Evolutionary conservation across 805 yeast species (phyloP).

Genomic region (Candida loeiensis): DNA sequence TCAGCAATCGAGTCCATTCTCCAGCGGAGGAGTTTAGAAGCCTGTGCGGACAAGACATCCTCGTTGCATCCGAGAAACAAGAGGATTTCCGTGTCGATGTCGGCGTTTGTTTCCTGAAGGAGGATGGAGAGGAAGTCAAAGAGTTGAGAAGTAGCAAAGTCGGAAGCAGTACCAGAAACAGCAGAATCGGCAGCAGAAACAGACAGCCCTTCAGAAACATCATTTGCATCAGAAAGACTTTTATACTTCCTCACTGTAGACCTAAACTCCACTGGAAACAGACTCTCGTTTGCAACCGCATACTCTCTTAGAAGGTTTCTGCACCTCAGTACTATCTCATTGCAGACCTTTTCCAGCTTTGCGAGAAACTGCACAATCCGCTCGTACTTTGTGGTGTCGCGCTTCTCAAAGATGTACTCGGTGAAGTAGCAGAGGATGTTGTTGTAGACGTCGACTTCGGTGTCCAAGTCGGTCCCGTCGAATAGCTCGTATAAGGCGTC

Average conservation of each 20-base stretch:
- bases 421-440: conserved; percentile 8
- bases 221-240: too few relatives aligned
- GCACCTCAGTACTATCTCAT: conserved; percentile 10
- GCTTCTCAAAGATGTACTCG: conserved; percentile 4
- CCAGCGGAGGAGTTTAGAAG: conserved; percentile 51
- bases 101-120: conserved; percentile 1
- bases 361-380: conserved; percentile 14
- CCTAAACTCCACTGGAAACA: neutral
- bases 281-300: too few relatives aligned
- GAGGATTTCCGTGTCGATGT: conserved; percentile 3
- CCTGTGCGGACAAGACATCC: conserved; percentile 28
- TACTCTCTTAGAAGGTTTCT: conserved; percentile 3
- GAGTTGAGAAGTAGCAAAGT: too few relatives aligned
- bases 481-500: conserved; percentile 25
- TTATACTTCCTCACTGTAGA: neutral
- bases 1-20: conserved; percentile 34
- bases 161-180: too few relatives aligned
- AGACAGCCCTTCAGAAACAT: too few relatives aligned
- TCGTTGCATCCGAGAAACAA: conserved; percentile 35
- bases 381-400: conserved; percentile 8
- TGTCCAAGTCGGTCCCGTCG: conserved; percentile 17
- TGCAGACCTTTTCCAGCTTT: conserved; percentile 16
- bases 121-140: conserved; percentile 8
- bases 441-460: conserved; percentile 5
- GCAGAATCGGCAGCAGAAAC: too few relatives aligned